Conservation (phyloP, 164 flowering plant genomes). For the Vitis amurensis region DNA sequence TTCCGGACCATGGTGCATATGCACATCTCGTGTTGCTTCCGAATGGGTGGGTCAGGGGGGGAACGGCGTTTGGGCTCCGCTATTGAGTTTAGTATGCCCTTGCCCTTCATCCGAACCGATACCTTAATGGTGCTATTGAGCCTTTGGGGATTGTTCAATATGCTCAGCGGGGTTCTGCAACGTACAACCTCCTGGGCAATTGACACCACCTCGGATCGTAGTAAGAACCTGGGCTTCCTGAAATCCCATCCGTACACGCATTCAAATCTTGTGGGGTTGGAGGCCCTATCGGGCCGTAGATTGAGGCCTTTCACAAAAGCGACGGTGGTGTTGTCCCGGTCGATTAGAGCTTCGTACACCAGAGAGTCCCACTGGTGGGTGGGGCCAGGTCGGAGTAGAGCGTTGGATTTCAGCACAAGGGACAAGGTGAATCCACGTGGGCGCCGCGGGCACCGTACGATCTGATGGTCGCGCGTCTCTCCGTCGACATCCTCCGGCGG, state of each 20-base stretch:
- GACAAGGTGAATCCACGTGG: conserved; percentile 41
- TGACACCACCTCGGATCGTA: conserved; percentile 40
- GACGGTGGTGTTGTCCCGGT: conserved; percentile 51
- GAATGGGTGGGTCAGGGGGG: not conserved
- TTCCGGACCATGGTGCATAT: conserved; percentile 80
- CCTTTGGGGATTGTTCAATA: conserved; percentile 20
- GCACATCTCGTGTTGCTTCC: conserved; percentile 47
- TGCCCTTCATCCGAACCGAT: conserved; percentile 47
- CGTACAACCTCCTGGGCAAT: conserved; percentile 73
- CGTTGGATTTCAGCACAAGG: conserved; percentile 31
- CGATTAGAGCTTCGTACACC: conserved; percentile 59
- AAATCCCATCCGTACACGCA: conserved; percentile 75
- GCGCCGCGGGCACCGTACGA: conserved; percentile 55
- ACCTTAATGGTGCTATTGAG: conserved; percentile 35
- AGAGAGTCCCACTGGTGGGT: conserved; percentile 51
- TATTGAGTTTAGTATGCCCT: conserved; percentile 31
- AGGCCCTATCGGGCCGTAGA: conserved; percentile 47
- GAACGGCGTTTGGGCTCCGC: conserved; percentile 41
- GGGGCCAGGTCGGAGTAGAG: conserved; percentile 27
- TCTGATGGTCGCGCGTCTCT: conserved; percentile 25
- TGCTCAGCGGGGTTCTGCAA: conserved; percentile 53
- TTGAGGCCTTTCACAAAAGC: conserved; percentile 71
- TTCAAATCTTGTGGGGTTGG: conserved; percentile 38
- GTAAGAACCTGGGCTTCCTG: conserved; percentile 20
- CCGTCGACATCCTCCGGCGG: conserved; percentile 34